Evolutionary conservation across 2,329 filamentous ascomycete species (phyloP), one percentile per base, ranked within the genome.

Genomic region (Elsinoe ampelina): DNA sequence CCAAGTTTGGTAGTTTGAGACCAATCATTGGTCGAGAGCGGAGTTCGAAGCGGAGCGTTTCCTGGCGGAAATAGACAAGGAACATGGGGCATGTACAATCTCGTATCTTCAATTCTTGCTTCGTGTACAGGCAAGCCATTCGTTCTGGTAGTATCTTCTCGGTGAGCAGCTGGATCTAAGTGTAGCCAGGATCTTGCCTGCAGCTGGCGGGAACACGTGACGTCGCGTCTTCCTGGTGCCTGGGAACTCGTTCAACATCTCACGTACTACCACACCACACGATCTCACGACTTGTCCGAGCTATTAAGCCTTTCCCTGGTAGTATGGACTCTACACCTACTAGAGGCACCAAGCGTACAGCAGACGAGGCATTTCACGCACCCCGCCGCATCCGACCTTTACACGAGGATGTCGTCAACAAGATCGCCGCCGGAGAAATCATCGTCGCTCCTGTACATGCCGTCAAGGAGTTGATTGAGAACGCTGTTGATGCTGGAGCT

Each of bases 361-460:
- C 58, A 43, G 57, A 58, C 2, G 50, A 58, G 51, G 60, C 58
- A 1, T 61, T 61, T 58, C 63, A 67, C n/a, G 65, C 70, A 22
- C 72, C 70, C 38, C 70, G 73, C 54, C 67, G 76, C 30, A 81
- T 81, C 63, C 72, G 95, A 84, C 87, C 92, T 12, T 80, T 98
- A 22, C 88, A 95, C 66, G 84, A 87, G 61, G 86, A 93, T 73
- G 93, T 98, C 19, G 87, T 98, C 62, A 98, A 97, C 77, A 98
- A 97, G 71, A 98, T 98, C 63, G 93, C 93, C 0, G 93, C 93
- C 0, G 93, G 93, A 17, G 93, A 98, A 71, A 98, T 98, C 65
- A 98, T 98, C 59, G 90, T 98, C 50, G 92, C 93, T 1, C 95
- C 93, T 0, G 90, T 96, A 26, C 89, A 98, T 71, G 93, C 95